Base-by-base conservation (phyloP, 2,329 filamentous ascomycete species). In the Paraconiothyrium sp. region DNA sequence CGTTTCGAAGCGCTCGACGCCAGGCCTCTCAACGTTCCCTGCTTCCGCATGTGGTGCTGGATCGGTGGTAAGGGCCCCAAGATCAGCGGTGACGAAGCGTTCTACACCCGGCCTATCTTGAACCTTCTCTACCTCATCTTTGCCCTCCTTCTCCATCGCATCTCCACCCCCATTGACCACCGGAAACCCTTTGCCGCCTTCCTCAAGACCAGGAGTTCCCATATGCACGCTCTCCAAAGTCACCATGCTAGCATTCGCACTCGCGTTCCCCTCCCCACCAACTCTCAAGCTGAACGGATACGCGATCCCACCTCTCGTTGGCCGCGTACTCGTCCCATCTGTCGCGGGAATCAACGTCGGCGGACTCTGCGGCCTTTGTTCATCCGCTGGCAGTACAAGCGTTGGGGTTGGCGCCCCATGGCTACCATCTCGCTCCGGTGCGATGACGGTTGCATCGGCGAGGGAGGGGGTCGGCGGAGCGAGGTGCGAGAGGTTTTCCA, bases 271-370 rank as follows among this genome's bases (percentile, higher is more conserved):
- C 27, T 60, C 64, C 3, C 73, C 73, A 27, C 74, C 69, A 22
- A 90, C 85, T 66, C 85, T 85, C 14, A 94, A 76, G 59, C 86
- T 90, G 72, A 94, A 94, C 0, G 91, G 91, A 67, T 92, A 85
- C 0, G 91, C 90, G 30, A 93, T 86, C 0, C 90, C 89, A 22
- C 87, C 88, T 6, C 91, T 82, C 49, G 88, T 88, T 0, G 90
- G 89, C 2, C 91, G 82, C 71, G 89, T 90, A 5, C 86, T 86
- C 81, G 64, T 83, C 77, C 48, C 84, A 69, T 71, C 82, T 9
- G 82, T 84, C 34, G 82, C 79, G 0, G 84, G 79, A 0, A 82
- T 80, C 3, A 82, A 73, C 0, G 79, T 81, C 54, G 65, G 71
- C 50, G 72, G 71, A 4, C 66, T 70, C 8, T 65, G 64, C n/a